Evolutionary conservation across 495 filamentous ascomycete genomes (phyloP).

Genomic region (Aspergillus leporis): DNA sequence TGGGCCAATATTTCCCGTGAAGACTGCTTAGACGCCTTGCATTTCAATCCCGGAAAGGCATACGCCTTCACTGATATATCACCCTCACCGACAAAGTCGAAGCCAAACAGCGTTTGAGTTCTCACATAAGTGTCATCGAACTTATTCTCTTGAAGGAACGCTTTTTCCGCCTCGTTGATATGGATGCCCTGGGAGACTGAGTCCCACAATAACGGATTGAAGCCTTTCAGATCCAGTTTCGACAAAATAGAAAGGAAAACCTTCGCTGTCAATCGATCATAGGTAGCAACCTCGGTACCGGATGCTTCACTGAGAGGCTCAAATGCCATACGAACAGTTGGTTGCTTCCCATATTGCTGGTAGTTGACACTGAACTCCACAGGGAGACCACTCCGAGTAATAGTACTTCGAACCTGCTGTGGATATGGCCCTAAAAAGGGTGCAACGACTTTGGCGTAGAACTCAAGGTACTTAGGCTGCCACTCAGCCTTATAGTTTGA

Average conservation of each 20-base stretch:
- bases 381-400: constrained; percentile 17
- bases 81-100: constrained; percentile 14
- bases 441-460: constrained; percentile 3
- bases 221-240: neutral
- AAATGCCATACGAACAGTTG: constrained; percentile 18
- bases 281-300: constrained; percentile 5
- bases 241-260: constrained; percentile 8
- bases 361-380: constrained; percentile 25
- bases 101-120: constrained; percentile 17
- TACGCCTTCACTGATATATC: constrained; percentile 22
- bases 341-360: constrained; percentile 13
- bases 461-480: constrained; percentile 12
- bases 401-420: constrained; percentile 2
- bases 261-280: constrained; percentile 4
- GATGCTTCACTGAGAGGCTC: constrained; percentile 15
- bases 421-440: constrained; percentile 21
- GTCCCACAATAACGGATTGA: constrained; percentile 2
- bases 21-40: neutral
- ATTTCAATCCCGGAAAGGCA: constrained; percentile 14
- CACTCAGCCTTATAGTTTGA: neutral
- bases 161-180: neutral
- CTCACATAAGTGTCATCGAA: neutral
- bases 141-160: neutral
- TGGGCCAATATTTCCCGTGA: neutral
- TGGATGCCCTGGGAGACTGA: neutral